Evolutionary conservation across 805 yeast genomes (phyloP).

Genomic region (Pichia membranifaciens): DNA sequence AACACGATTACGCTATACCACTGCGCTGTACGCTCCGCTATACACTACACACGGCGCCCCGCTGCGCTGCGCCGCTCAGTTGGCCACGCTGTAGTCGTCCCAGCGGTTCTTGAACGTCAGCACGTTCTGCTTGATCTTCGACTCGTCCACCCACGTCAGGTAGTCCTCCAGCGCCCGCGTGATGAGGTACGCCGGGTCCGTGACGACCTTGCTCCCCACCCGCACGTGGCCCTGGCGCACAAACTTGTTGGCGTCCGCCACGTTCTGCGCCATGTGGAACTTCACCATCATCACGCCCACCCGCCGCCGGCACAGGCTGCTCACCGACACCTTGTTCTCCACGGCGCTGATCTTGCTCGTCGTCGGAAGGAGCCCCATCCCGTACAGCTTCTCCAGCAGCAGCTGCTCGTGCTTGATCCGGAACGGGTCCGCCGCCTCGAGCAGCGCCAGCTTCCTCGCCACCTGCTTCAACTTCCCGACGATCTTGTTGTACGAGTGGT

Average conservation of each 20-base stretch:
- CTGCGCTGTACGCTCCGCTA: too few species aligned
- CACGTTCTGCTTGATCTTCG: slow-evolving; percentile 86
- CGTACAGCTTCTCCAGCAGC: slow-evolving; percentile 77
- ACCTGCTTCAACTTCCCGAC: slow-evolving; percentile 89
- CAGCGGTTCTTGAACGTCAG: slow-evolving; percentile 77
- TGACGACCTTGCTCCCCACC: slow-evolving; percentile 92
- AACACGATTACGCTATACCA: too few species aligned
- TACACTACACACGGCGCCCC: too few species aligned
- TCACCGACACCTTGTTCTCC: slow-evolving; percentile 87
- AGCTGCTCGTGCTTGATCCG: slow-evolving; percentile 85
- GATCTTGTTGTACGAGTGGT: slow-evolving; percentile 85
- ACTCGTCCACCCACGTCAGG: slow-evolving; percentile 94
- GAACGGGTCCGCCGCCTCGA: slow-evolving; percentile 83
- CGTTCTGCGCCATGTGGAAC: slow-evolving; percentile 85
- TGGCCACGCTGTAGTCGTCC: slow-evolving; percentile 44
- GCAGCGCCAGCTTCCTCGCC: slow-evolving; percentile 76
- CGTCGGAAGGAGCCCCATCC: slow-evolving; percentile 86
- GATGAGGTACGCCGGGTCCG: slow-evolving; percentile 92
- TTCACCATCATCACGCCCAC: slow-evolving; percentile 93
- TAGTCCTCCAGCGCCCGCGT: slow-evolving; percentile 94
- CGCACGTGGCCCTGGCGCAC: slow-evolving; percentile 97
- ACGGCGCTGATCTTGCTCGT: slow-evolving; percentile 85
- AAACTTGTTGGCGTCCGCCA: slow-evolving; percentile 83
- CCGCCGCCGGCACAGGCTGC: slow-evolving; percentile 88
- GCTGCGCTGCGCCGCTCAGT: too few species aligned